Conservation (phyloP, 2,329 filamentous ascomycete species). For the Aspergillus pseudotamarii region DNA sequence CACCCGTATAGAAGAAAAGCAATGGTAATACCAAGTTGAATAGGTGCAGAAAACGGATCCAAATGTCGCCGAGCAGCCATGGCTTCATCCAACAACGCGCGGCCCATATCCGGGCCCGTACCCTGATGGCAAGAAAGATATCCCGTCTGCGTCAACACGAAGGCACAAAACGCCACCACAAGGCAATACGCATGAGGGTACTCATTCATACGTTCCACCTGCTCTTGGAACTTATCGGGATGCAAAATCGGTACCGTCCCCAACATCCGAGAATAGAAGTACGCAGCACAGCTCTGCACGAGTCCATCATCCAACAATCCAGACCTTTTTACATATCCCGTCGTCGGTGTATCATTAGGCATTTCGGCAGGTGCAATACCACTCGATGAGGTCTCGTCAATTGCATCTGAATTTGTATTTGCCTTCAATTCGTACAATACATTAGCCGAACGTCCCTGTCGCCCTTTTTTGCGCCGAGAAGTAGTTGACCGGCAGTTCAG, state of each 20-base stretch:
- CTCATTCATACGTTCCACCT: slow-evolving; percentile 23
- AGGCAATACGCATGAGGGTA: slow-evolving; percentile 33
- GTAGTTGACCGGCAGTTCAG: slow-evolving; percentile 21
- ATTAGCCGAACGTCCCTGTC: slow-evolving; percentile 25
- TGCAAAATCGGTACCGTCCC: slow-evolving; percentile 35
- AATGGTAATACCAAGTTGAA: slow-evolving; percentile 54
- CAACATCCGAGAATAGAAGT: slow-evolving; percentile 26
- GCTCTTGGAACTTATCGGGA: slow-evolving; percentile 23
- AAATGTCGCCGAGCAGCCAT: slow-evolving; percentile 25
- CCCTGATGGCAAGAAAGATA: slow-evolving; percentile 14
- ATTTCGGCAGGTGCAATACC: not conserved
- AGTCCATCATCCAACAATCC: slow-evolving; percentile 14
- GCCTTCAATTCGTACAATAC: slow-evolving; percentile 21
- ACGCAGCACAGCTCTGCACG: slow-evolving; percentile 21
- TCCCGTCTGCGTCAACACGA: slow-evolving; percentile 33
- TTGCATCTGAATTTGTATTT: not conserved
- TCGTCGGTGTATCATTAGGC: not conserved
- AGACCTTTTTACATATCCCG: slow-evolving; percentile 6
- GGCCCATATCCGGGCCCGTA: slow-evolving; percentile 9
- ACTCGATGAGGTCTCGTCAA: not conserved
- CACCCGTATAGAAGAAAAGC: slow-evolving; percentile 73
- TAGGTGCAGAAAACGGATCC: slow-evolving; percentile 24
- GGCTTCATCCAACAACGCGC: slow-evolving; percentile 30
- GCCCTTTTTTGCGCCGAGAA: slow-evolving; percentile 23
- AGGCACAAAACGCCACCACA: slow-evolving; percentile 41